Percentiles rank a stretch among this genome's conserved stretches.
Evolutionary conservation across 1,284 basidiomycete species (phyloP).

Genomic region (Abortiporus biennis): DNA sequence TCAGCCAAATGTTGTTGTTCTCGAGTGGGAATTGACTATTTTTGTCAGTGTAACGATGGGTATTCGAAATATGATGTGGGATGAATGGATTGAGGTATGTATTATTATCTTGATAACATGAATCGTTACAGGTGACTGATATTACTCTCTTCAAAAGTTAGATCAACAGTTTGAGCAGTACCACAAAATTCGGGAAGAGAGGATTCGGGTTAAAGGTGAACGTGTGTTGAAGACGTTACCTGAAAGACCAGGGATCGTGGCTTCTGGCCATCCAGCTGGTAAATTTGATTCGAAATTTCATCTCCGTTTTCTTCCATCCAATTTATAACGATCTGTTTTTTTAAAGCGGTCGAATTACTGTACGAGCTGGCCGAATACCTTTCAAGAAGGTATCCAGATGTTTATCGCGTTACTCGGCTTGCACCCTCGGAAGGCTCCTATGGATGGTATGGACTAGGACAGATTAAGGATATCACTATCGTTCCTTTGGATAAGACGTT

Average conservation of each 20-base stretch:
- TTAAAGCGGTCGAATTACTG: constrained; percentile 53
- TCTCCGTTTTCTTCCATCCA: too few species aligned
- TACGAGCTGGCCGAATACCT: constrained; percentile 65
- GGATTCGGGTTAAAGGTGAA: constrained; percentile 44
- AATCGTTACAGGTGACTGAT: too few species aligned
- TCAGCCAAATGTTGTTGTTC: not conserved
- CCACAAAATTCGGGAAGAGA: constrained; percentile 47
- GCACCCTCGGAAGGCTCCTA: constrained; percentile 13
- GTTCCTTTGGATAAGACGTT: constrained; percentile 44
- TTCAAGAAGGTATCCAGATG: constrained; percentile 52
- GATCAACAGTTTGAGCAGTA: constrained; percentile 50
- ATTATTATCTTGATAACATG: too few species aligned
- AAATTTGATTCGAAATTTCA: constrained; percentile 11
- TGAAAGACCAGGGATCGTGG: constrained; percentile 40
- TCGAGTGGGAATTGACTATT: constrained; percentile 6
- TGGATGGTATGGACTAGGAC: constrained; percentile 48
- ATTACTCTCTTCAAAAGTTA: too few species aligned
- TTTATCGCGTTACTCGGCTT: constrained; percentile 46
- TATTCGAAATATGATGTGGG: constrained; percentile 59
- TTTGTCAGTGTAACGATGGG: constrained; percentile 71
- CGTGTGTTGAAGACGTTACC: constrained; percentile 45
- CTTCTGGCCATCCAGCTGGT: constrained; percentile 52
- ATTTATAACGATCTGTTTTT: not conserved
- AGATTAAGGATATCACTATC: constrained; percentile 50
- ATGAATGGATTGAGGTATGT: constrained; percentile 61